A percentile compares a stretch with the other conserved stretches of the same genome.
Evolutionary conservation across 768 basidiomycete species (phyloP).

Genomic region (Termitomyces sp.): DNA sequence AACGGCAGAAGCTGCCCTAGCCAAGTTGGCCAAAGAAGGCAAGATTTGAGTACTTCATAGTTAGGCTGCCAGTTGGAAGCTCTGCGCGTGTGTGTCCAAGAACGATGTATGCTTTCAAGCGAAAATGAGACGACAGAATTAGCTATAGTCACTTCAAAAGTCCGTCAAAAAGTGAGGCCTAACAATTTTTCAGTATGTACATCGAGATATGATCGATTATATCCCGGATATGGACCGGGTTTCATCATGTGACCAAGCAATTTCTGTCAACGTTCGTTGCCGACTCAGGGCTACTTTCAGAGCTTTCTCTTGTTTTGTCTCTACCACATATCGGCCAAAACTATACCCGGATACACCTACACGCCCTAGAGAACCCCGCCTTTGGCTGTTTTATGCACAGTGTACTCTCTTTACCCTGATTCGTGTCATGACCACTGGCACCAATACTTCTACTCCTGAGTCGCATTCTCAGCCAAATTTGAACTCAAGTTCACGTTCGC

Average conservation of each 20-base stretch:
- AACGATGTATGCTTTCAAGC: background rate
- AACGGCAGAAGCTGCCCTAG: slow-evolving; percentile 31
- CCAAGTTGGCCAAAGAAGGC: slow-evolving; percentile 32
- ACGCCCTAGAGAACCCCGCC: slow-evolving; percentile 5
- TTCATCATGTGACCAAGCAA: background rate
- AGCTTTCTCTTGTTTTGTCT: slow-evolving; percentile 1
- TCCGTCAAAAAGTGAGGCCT: too few relatives aligned
- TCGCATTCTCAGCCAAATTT: slow-evolving; percentile 4
- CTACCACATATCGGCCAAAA: slow-evolving; percentile 4
- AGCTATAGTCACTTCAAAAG: too few relatives aligned
- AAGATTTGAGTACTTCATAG: slow-evolving; percentile 4
- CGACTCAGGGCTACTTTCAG: background rate
- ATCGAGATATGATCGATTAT: too few relatives aligned
- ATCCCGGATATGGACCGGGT: background rate
- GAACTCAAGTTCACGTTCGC: background rate
- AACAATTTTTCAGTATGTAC: too few relatives aligned
- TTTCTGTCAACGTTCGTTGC: background rate
- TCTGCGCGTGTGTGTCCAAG: background rate
- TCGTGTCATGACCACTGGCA: slow-evolving; percentile 10
- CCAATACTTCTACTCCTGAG: slow-evolving; percentile 3
- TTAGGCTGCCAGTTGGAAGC: background rate
- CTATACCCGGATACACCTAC: slow-evolving; percentile 11
- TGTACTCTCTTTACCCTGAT: slow-evolving; percentile 4
- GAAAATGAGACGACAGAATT: background rate
- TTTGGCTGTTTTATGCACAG: slow-evolving; percentile 11